Evolutionary conservation across 345 rosid species (phyloP).

Genomic region (Erodium maritimum): DNA sequence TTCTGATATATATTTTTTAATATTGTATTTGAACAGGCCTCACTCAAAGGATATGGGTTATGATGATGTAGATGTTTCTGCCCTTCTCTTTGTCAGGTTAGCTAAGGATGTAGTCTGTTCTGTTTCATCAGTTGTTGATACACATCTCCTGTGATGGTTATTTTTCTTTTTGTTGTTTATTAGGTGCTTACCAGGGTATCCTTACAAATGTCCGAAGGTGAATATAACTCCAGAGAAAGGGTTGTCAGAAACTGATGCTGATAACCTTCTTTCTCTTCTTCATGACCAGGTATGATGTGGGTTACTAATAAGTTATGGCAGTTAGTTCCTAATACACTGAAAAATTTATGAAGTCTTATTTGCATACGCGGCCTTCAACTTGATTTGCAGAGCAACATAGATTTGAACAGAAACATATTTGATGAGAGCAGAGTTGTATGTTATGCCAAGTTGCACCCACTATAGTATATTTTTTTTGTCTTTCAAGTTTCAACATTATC

Average conservation of each 20-base stretch:
- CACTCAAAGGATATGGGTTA: slow-evolving; percentile 83
- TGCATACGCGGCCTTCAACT: neutral
- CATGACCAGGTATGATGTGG: slow-evolving; percentile 57
- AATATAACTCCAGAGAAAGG: slow-evolving; percentile 77
- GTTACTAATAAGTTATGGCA: neutral
- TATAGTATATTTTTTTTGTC: neutral
- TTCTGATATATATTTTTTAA: slow-evolving; percentile 13
- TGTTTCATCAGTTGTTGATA: slow-evolving; percentile 1
- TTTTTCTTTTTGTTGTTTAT: slow-evolving; percentile 6
- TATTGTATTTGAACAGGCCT: slow-evolving; percentile 51
- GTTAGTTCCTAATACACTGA: neutral
- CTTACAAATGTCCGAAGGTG: slow-evolving; percentile 82
- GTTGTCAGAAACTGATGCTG: slow-evolving; percentile 51
- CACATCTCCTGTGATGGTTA: neutral
- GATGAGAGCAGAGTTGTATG: neutral
- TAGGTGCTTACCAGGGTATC: slow-evolving; percentile 95
- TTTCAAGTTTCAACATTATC: neutral
- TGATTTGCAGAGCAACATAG: neutral
- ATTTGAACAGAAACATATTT: neutral
- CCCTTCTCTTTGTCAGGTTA: slow-evolving; percentile 66
- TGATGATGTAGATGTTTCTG: slow-evolving; percentile 77
- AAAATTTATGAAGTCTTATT: neutral
- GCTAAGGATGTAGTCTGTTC: slow-evolving; percentile 5
- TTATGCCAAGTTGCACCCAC: neutral
- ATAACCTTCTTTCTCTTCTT: slow-evolving; percentile 70